A percentile compares a stretch with the other conserved stretches of the same genome.
Conservation (phyloP, 225 moss, liverwort and hornwort genomes). For the Anthoceros angustus region DNA sequence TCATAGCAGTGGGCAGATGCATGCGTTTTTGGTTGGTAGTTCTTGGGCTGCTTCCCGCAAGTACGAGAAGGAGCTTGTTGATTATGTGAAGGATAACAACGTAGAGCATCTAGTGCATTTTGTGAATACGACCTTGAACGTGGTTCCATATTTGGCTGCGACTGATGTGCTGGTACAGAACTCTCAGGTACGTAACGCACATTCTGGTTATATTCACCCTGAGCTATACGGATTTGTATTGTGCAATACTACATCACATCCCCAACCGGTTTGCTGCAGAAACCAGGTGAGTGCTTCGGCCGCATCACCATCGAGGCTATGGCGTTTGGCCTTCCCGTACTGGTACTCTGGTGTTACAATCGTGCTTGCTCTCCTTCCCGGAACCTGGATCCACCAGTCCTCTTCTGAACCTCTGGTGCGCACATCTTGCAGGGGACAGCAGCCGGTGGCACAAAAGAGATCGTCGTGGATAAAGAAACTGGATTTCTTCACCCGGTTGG, state of each 20-base stretch:
- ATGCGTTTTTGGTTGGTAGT: constrained; percentile 35
- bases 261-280: constrained; percentile 7
- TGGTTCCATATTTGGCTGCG: constrained; percentile 23
- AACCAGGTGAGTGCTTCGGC: constrained; percentile 42
- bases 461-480: constrained; percentile 24
- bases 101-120: constrained; percentile 23
- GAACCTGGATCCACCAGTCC: not conserved
- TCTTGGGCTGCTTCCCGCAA: constrained; percentile 15
- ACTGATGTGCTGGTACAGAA: constrained; percentile 38
- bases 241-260: not conserved
- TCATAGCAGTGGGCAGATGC: constrained; percentile 5
- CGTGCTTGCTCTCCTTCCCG: not conserved
- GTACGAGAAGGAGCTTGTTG: constrained; percentile 26
- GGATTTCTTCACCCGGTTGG: constrained; percentile 27
- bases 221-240: not conserved
- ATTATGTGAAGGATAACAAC: constrained; percentile 16
- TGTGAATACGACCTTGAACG: constrained; percentile 23
- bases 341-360: constrained; percentile 10
- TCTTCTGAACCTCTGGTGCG: not conserved
- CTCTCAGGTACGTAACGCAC: constrained; percentile 18
- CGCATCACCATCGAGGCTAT: constrained; percentile 43
- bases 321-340: constrained; percentile 33
- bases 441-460: constrained; percentile 24
- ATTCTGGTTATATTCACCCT: not conserved
- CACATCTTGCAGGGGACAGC: constrained; percentile 17